Evolutionary conservation across 1,139 yeast species (phyloP).

Genomic region (Geotrichum carabidarum): DNA sequence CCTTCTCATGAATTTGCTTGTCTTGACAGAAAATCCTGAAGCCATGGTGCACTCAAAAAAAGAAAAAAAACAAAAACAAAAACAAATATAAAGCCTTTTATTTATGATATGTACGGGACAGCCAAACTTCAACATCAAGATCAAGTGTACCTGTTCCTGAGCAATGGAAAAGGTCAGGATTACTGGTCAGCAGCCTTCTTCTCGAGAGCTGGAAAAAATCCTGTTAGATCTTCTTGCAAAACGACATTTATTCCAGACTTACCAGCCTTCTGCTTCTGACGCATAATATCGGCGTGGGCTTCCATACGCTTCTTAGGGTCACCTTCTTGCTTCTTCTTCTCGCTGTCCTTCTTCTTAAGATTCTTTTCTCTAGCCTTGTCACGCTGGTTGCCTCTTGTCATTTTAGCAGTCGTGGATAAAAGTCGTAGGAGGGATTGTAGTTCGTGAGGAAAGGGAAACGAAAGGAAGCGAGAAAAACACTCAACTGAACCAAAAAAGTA

Average conservation of each 20-base stretch:
- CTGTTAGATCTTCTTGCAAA: not conserved
- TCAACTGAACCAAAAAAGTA: too few relatives aligned
- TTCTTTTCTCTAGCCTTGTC: constrained; percentile 90
- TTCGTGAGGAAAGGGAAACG: too few relatives aligned
- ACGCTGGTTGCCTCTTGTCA: constrained; percentile 97
- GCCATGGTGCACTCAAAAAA: not conserved
- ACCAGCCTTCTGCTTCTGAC: constrained; percentile 83
- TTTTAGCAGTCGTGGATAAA: constrained; percentile 31
- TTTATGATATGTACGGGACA: not conserved
- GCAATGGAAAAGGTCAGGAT: not conserved
- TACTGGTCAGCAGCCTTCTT: constrained; percentile 22
- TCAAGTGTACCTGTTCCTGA: too few relatives aligned
- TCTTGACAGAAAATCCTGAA: not conserved
- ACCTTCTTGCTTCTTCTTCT: constrained; percentile 66
- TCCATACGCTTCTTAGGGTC: constrained; percentile 83
- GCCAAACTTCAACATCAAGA: not conserved
- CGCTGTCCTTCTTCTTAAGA: constrained; percentile 63
- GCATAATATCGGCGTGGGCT: constrained; percentile 78
- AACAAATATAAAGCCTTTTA: not conserved
- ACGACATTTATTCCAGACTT: constrained; percentile 34
- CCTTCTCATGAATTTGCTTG: not conserved
- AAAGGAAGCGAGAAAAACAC: too few relatives aligned
- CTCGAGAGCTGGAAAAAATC: constrained; percentile 21
- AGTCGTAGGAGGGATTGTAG: too few relatives aligned
- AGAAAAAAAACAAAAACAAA: not conserved